A percentile compares a stretch with the other conserved stretches of the same genome.
Evolutionary conservation across 768 basidiomycete species (phyloP).

Genomic region (Clitopilus passeckerianus): DNA sequence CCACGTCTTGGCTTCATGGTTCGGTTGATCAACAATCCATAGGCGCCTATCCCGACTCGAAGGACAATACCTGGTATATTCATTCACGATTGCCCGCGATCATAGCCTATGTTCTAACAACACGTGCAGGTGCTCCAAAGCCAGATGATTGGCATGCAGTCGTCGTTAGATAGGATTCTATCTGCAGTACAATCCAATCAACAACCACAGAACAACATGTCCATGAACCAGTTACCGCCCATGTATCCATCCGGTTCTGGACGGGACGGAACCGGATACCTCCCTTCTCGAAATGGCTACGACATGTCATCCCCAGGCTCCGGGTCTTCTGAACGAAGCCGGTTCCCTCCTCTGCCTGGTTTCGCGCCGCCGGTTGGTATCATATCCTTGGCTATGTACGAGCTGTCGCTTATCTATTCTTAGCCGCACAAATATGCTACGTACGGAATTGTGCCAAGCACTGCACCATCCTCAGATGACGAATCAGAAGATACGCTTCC

Average conservation of each 20-base stretch:
- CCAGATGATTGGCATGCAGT: conserved; percentile 94
- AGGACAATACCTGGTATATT: conserved; percentile 73
- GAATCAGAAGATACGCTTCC: conserved; percentile 89
- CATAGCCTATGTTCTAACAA: background rate
- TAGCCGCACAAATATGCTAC: conserved; percentile 88
- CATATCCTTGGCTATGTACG: background rate
- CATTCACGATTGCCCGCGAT: conserved; percentile 4
- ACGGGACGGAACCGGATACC: conserved; percentile 25
- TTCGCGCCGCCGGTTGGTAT: conserved; percentile 81
- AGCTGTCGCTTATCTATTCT: conserved; percentile 12
- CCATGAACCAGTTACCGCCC: conserved; percentile 7
- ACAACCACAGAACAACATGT: conserved; percentile 25
- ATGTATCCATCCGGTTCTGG: conserved; percentile 27
- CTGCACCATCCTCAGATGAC: conserved; percentile 83
- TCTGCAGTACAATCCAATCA: conserved; percentile 52
- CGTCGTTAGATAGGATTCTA: conserved; percentile 80
- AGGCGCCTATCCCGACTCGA: conserved; percentile 83
- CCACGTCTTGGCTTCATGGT: background rate
- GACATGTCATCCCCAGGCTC: conserved; percentile 25
- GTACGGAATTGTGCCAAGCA: conserved; percentile 84
- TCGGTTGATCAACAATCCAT: conserved; percentile 3
- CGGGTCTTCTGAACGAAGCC: conserved; percentile 24
- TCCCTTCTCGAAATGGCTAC: conserved; percentile 35
- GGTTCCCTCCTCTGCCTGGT: conserved; percentile 85
- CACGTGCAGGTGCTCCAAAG: conserved; percentile 75